Conservation (phyloP, 2,329 filamentous ascomycete species). For the Exophiala bonariae region DNA sequence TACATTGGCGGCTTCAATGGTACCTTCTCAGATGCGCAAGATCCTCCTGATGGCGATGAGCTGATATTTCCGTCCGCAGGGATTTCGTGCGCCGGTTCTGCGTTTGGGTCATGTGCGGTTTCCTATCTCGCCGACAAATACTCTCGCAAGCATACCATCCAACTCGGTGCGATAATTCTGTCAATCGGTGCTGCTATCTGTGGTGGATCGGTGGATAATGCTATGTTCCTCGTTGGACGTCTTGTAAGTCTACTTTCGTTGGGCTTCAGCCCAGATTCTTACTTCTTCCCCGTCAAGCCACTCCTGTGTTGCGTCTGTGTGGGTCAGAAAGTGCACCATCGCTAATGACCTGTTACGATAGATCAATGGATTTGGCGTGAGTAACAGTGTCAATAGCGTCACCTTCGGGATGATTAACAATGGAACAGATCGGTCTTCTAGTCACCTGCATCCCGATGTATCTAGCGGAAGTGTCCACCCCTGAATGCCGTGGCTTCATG, state of each 20-base stretch:
- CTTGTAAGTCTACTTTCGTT: too few relatives aligned
- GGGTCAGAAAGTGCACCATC: too few relatives aligned
- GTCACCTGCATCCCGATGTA: conserved; percentile 26
- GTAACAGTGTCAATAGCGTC: too few relatives aligned
- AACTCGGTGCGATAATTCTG: conserved; percentile 33
- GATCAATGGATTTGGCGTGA: conserved; percentile 22
- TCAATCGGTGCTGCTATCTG: conserved; percentile 36
- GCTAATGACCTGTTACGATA: too few relatives aligned
- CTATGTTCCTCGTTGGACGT: conserved; percentile 21
- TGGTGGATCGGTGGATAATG: conserved; percentile 41
- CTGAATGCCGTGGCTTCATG: conserved; percentile 27
- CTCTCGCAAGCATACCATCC: conserved; percentile 40
- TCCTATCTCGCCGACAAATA: conserved; percentile 41
- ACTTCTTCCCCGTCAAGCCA: too few relatives aligned
- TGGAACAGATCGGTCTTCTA: conserved; percentile 17
- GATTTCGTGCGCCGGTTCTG: conserved; percentile 44
- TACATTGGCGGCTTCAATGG: conserved; percentile 49
- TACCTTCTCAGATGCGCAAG: neutral
- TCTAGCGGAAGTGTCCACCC: conserved; percentile 26
- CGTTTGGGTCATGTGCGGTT: conserved; percentile 38
- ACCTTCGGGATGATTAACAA: too few relatives aligned
- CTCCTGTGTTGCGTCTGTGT: too few relatives aligned
- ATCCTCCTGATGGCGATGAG: neutral
- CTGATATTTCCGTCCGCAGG: conserved; percentile 7
- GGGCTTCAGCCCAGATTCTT: too few relatives aligned